Conservation (phyloP, 192 early-diverging fungal genomes). For the Gaertneriomyces sp. region DNA sequence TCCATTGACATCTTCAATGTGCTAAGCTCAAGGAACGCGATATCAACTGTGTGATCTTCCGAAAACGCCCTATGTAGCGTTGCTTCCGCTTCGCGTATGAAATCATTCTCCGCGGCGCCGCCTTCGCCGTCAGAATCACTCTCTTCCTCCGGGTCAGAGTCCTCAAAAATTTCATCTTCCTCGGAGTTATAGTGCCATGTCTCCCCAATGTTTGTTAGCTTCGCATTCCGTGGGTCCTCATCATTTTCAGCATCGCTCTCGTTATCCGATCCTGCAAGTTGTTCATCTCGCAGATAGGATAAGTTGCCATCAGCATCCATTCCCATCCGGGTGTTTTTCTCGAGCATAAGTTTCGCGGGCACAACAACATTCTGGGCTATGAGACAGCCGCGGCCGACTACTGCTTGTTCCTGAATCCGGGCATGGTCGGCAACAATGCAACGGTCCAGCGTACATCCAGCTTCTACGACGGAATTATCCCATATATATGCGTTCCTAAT, state of each 20-base stretch:
- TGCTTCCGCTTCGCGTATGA: slow-evolving; percentile 65
- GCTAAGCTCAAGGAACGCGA: slow-evolving; percentile 79
- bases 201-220: too few species aligned
- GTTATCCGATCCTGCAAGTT: too few species aligned
- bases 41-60: slow-evolving; percentile 70
- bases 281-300: too few species aligned
- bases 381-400: slow-evolving; percentile 58
- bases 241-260: too few species aligned
- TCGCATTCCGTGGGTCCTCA: too few species aligned
- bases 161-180: slow-evolving; percentile 5
- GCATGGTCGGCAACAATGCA: slow-evolving; percentile 77
- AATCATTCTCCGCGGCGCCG: slow-evolving; percentile 32
- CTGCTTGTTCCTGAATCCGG: slow-evolving; percentile 59
- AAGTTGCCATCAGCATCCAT: too few species aligned
- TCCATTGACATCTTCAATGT: slow-evolving; percentile 83
- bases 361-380: background rate
- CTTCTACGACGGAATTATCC: slow-evolving; percentile 67
- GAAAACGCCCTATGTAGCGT: slow-evolving; percentile 79
- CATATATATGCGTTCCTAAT: slow-evolving; percentile 85
- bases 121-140: slow-evolving; percentile 22
- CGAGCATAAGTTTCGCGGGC: too few species aligned
- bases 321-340: too few species aligned
- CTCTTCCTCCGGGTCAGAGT: slow-evolving; percentile 11
- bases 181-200: background rate
- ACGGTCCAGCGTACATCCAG: slow-evolving; percentile 61